Percentiles rank a stretch among this genome's conserved stretches.
phyloP scores from a whole-genome alignment of 2,329 filamentous ascomycete genomes.

The Ascochyta koolunga region DNA sequence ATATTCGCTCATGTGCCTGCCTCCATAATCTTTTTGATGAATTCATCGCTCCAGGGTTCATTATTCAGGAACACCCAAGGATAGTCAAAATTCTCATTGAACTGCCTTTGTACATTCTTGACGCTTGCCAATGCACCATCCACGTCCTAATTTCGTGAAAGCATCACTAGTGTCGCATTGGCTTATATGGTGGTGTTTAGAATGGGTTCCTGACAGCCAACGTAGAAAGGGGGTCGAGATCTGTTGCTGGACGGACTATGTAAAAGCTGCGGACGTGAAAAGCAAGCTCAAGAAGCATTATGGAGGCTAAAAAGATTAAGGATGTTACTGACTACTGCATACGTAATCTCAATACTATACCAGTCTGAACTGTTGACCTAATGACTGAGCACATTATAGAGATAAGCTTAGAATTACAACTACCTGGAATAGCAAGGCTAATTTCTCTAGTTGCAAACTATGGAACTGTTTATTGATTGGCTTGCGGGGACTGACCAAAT shows the following conservation, averaged over 20 bases:
- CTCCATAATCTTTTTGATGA: conserved; percentile 78
- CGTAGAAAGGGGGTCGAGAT: conserved; percentile 21
- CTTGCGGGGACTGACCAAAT: too few species aligned
- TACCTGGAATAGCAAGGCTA: too few species aligned
- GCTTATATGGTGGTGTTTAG: conserved; percentile 64
- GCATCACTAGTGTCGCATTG: conserved; percentile 84
- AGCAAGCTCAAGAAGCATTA: conserved; percentile 16
- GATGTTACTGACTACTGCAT: too few species aligned
- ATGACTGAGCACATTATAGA: too few species aligned
- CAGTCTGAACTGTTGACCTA: too few species aligned
- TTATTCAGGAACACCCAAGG: conserved; percentile 99
- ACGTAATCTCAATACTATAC: too few species aligned
- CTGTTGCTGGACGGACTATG: conserved; percentile 9
- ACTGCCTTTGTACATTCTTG: conserved; percentile 74
- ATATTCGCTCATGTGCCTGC: conserved; percentile 73
- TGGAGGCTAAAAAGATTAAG: neutral
- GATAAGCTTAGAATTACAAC: too few species aligned
- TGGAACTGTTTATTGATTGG: too few species aligned
- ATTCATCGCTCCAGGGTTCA: conserved; percentile 84
- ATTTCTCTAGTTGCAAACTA: too few species aligned
- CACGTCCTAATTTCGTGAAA: conserved; percentile 89
- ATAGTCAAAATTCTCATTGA: conserved; percentile 97
- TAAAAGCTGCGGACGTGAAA: conserved; percentile 14
- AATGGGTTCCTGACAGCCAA: conserved; percentile 15
- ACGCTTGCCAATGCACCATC: conserved; percentile 75